Evolutionary conservation across 192 early-diverging fungal genomes (phyloP).

Genomic region (Dissophora globulifera): DNA sequence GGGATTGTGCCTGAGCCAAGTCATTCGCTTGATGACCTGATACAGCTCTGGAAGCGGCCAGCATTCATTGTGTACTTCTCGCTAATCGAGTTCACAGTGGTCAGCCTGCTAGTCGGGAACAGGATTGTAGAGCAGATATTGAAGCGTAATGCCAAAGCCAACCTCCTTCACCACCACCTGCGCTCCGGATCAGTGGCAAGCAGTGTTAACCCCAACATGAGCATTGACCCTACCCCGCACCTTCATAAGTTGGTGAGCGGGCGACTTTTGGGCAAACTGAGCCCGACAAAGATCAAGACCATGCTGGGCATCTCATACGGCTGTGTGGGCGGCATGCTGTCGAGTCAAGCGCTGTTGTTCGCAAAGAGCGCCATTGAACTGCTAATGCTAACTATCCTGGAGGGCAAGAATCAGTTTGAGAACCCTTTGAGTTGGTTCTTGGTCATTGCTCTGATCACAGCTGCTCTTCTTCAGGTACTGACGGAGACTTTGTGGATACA

Average conservation of each 20-base stretch:
- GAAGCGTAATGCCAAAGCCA: slow-evolving; percentile 16
- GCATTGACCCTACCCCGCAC: background rate
- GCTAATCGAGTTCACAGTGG: slow-evolving; percentile 61
- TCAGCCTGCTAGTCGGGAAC: slow-evolving; percentile 57
- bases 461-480: slow-evolving; percentile 68
- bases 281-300: slow-evolving; percentile 46
- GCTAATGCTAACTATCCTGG: slow-evolving; percentile 65
- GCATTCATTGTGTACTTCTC: slow-evolving; percentile 75
- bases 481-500: background rate
- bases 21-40: slow-evolving; percentile 73
- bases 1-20: slow-evolving; percentile 80
- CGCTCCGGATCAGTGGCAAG: slow-evolving; percentile 8
- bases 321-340: slow-evolving; percentile 74
- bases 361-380: slow-evolving; percentile 83
- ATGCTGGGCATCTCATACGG: slow-evolving; percentile 72
- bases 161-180: slow-evolving; percentile 4
- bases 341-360: slow-evolving; percentile 78
- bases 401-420: slow-evolving; percentile 73
- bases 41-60: slow-evolving; percentile 71
- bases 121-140: slow-evolving; percentile 56
- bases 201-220: slow-evolving; percentile 14
- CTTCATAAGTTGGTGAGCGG: slow-evolving; percentile 9
- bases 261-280: slow-evolving; percentile 24
- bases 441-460: slow-evolving; percentile 63
- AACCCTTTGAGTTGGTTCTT: slow-evolving; percentile 76